Base-by-base conservation (phyloP, 441 rosid species). In the Capsella rubella region DNA sequence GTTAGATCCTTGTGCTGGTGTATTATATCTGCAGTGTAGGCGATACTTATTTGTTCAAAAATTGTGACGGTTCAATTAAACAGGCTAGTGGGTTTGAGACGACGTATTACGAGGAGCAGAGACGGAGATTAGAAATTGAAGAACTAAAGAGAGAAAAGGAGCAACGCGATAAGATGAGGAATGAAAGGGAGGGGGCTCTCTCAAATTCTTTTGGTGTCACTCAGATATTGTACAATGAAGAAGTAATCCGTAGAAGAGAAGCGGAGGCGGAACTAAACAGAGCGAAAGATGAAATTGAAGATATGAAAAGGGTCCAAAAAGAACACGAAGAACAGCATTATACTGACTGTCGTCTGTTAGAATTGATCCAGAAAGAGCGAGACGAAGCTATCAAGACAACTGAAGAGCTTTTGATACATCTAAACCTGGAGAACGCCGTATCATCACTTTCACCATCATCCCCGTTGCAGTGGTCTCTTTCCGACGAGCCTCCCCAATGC, bases 401-500 rank as follows among this genome's bases (percentile, higher is more conserved):
- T 43, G 80, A 81, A 67, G 85, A 83, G 79, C 76, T 79, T 65
- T 53, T 76, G 52, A 62, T 61, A 62, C 21, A 25, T 53, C 42
- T 68, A 46, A 31, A 45, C 59, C 27, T 67, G 50, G 81, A 62
- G 72, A 46, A 25, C 35, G 65, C 80, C 37, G 60, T 39, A 75
- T 60, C 86, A 69, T 64, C 80, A 66, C 50, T 61, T 58, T 18
- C 80, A 37, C 45, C 63, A 47, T 64, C 72, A 31, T 58, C 67
- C 54, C n/a, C 80, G 18, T 58, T 12, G 31, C 76, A 70, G 14
- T 58, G 67, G 76, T 31, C 63, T 71, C 58, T 42, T 60, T 66
- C 77, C 39, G 15, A 66, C 14, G 83, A 82, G 61, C 76, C 87
- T 66, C 90, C 90, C 9, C 57, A 80, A 29, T 84, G 79, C 80